Evolutionary conservation across 1,284 basidiomycete species (phyloP).

Genomic region (Apiotrichum brassicae): DNA sequence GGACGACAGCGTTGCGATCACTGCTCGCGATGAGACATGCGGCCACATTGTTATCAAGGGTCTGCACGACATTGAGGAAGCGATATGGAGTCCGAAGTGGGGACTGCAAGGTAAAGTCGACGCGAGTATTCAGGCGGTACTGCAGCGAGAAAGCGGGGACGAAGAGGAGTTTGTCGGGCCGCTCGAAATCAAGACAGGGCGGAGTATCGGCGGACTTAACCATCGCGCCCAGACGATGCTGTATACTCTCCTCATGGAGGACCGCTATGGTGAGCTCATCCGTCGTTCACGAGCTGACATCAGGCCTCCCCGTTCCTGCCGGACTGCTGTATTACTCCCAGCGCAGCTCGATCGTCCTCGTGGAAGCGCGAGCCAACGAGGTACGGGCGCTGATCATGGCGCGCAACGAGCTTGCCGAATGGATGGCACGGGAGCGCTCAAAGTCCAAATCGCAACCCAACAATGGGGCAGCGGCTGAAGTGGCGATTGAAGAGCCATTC

Average conservation of each 20-base stretch:
- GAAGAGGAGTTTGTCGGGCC: conserved; percentile 50
- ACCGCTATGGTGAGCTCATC: conserved; percentile 63
- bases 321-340: conserved; percentile 94
- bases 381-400: conserved; percentile 71
- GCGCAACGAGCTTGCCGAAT: conserved; percentile 79
- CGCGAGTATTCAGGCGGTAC: conserved; percentile 69
- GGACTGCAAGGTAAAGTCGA: conserved; percentile 96
- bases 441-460: too few relatives aligned
- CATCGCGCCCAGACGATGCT: conserved; percentile 98
- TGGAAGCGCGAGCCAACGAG: conserved; percentile 72
- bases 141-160: conserved; percentile 44
- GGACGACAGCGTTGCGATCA: conserved; percentile 2
- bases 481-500: conserved; percentile 50
- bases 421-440: conserved; percentile 49
- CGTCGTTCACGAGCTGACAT: not conserved
- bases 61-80: conserved; percentile 85
- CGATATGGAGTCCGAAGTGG: conserved; percentile 92
- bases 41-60: conserved; percentile 60
- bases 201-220: conserved; percentile 68
- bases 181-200: conserved; percentile 94
- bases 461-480: too few relatives aligned
- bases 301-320: conserved; percentile 47
- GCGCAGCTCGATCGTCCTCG: conserved; percentile 74
- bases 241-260: conserved; percentile 85
- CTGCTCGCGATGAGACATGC: conserved; percentile 22